Evolutionary conservation across 345 rosid species (phyloP).

Genomic region (Lagerstroemia speciosa): DNA sequence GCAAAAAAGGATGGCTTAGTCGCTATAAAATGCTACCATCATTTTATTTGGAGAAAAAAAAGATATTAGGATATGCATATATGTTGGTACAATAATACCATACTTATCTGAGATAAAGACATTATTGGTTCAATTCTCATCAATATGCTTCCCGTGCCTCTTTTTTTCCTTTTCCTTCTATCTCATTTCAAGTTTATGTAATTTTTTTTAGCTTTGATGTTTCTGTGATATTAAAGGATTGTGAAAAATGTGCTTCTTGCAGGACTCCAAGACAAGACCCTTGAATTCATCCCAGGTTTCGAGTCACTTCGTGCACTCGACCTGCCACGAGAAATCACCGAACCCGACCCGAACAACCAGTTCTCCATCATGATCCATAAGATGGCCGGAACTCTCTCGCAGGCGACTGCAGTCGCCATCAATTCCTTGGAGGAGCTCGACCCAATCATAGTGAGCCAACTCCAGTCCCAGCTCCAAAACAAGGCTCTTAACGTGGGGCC

Average conservation of each 20-base stretch:
- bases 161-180: no score
- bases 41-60: no score
- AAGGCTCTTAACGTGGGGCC: constrained; percentile 41
- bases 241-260: neutral
- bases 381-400: constrained; percentile 30
- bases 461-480: constrained; percentile 24
- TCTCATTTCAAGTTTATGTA: no score
- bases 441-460: constrained; percentile 7
- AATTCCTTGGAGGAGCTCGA: constrained; percentile 42
- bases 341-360: constrained; percentile 3
- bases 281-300: constrained; percentile 33
- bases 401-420: constrained; percentile 26
- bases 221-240: no score
- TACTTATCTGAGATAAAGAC: no score
- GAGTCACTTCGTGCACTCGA: constrained; percentile 20
- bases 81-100: no score
- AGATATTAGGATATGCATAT: no score
- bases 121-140: no score
- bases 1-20: no score
- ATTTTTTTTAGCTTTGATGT: no score
- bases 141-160: no score
- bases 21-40: no score
- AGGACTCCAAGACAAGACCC: constrained; percentile 20
- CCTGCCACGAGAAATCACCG: constrained; percentile 24
- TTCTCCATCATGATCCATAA: constrained; percentile 22